These are phyloP conservation scores for Psilocybe sp. DNA, from an alignment of 768 basidiomycete genomes.

Conservation along the genomic window DNA sequence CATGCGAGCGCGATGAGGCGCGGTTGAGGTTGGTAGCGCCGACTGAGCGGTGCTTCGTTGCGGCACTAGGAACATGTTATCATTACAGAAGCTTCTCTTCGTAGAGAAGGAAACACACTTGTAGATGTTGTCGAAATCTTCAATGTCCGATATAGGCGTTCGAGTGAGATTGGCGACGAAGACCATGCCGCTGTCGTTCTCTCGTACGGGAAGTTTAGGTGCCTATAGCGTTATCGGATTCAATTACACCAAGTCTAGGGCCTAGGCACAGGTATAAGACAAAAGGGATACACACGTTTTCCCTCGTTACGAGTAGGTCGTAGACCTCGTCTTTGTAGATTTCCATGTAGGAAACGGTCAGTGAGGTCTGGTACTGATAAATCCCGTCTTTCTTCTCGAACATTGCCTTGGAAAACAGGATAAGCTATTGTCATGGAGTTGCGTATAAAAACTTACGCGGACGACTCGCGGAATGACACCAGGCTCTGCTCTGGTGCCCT, in stretches of 20 bases:
- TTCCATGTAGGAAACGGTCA: slow-evolving; percentile 78
- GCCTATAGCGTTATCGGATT: slow-evolving; percentile 28
- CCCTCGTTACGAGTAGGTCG: slow-evolving; percentile 75
- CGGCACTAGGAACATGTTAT: slow-evolving; percentile 41
- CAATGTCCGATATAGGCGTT: slow-evolving; percentile 34
- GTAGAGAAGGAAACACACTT: slow-evolving; percentile 30
- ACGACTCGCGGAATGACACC: slow-evolving; percentile 85
- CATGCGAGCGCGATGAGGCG: slow-evolving; percentile 86
- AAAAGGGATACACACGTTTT: slow-evolving; percentile 44
- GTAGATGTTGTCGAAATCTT: slow-evolving; percentile 46
- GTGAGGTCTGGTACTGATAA: slow-evolving; percentile 39
- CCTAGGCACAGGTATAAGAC: neutral
- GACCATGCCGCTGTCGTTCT: slow-evolving; percentile 50
- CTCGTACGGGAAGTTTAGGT: slow-evolving; percentile 51
- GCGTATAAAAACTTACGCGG: slow-evolving; percentile 40
- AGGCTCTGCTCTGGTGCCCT: slow-evolving; percentile 69
- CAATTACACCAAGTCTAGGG: neutral
- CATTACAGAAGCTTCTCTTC: neutral
- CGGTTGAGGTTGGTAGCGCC: slow-evolving; percentile 85
- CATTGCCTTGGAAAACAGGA: slow-evolving; percentile 40
- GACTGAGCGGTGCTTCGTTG: slow-evolving; percentile 76
- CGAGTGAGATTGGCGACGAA: slow-evolving; percentile 54
- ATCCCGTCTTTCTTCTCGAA: slow-evolving; percentile 46
- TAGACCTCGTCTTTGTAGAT: slow-evolving; percentile 92
- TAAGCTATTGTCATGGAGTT: neutral